phyloP scores from a whole-genome alignment of 2,329 filamentous ascomycete genomes.

The Colletotrichum incanum region DNA sequence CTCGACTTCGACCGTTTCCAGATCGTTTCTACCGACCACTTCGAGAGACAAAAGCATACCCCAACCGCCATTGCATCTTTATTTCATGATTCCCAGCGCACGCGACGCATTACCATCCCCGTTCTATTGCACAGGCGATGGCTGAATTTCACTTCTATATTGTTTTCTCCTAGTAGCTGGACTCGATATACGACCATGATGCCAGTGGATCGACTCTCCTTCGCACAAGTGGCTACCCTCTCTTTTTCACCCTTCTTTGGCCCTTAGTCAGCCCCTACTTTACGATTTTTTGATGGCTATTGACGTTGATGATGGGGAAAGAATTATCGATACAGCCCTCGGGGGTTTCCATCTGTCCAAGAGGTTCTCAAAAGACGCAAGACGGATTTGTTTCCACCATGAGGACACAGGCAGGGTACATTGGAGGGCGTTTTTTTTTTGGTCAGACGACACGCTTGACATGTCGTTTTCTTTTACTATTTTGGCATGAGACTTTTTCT shows the following conservation, averaged over 20 bases:
- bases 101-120: conserved; percentile 36
- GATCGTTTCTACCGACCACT: conserved; percentile 18
- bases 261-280: conserved; percentile 15
- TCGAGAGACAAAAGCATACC: conserved; percentile 39
- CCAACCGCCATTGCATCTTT: conserved; percentile 38
- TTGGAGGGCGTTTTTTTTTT: conserved; percentile 40
- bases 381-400: conserved; percentile 40
- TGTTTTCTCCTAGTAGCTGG: conserved; percentile 42
- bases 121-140: conserved; percentile 32
- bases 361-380: conserved; percentile 38
- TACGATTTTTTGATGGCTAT: conserved; percentile 35
- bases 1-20: conserved; percentile 4
- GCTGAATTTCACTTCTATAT: conserved; percentile 37
- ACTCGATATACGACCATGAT: conserved; percentile 40
- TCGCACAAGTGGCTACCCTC: conserved; percentile 32
- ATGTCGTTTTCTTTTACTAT: conserved; percentile 16
- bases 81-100: conserved; percentile 44
- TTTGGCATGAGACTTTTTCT: conserved; percentile 19
- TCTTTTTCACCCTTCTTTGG: conserved; percentile 29
- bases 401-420: conserved; percentile 33
- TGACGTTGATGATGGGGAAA: conserved; percentile 37
- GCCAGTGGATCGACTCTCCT: conserved; percentile 42
- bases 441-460: conserved; percentile 15
- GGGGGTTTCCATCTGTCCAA: conserved; percentile 33
- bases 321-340: conserved; percentile 38